Evolutionary conservation across 371 early-diverging fungal species (phyloP), one percentile per base, ranked within the genome.

Genomic region (Batkoa obscura): DNA sequence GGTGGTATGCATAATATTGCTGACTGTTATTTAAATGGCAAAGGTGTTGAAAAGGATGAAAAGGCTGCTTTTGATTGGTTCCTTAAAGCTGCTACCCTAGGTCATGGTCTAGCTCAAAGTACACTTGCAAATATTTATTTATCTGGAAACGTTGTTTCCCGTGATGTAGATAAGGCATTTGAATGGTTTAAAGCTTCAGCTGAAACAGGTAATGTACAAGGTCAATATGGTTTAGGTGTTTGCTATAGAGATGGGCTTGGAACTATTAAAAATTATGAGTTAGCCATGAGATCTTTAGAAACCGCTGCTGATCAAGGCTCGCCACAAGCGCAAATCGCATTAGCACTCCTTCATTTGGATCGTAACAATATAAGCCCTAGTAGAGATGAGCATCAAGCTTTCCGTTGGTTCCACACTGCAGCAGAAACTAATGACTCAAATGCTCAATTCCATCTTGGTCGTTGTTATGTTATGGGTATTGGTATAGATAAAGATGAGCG

Each of bases 1-100:
- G 84, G 85, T 75, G 93, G 90, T 6, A 86, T 86, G 62, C 87
- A 88, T 70, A 78, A 81, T 60, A 68, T 94, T 3, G 92, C 87
- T 31, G 81, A 79, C 62, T 83, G 86, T 64, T 88, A 84, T 69
- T 86, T 85, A 47, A 80, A 83, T 62, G 94, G 91, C 9, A 75
- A 80, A 41, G 90, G 87, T 48, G 78, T 77, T 15, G 53, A 62
- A 36, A 62, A 69, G 58, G 71, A 84, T 59, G 63, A 69, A 23
- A 58, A 65, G 23, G 67, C 76, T 59, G 87, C 89, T 2, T 73
- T 83, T 13, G 62, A 75, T 45, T 86, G 82, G 78, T 88, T 89
- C 63, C 62, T 66, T 6, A 65, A 71, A 48, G 75, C 82, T 10
- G 83, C 87, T 0, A 64, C 68, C 23, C 76, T 80, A 51, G 72